Percentiles rank a stretch among this genome's conserved stretches.
These are phyloP conservation scores for Linnemannia hyalina DNA, from an alignment of 192 early-diverging fungal genomes.

Conservation along the genomic window DNA sequence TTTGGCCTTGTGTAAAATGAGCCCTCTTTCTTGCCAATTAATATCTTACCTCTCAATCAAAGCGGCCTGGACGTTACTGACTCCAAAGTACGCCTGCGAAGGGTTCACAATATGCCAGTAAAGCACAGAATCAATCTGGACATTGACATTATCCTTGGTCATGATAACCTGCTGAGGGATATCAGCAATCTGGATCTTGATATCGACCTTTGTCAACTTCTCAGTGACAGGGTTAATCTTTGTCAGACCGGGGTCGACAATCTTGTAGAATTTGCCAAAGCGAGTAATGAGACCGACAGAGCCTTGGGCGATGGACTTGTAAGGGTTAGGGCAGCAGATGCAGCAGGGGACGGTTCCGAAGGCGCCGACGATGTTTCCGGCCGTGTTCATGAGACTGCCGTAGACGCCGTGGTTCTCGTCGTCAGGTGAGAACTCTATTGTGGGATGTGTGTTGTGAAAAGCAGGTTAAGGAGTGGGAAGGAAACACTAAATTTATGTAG, in stretches of 20 bases:
- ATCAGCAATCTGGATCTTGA: constrained; percentile 58
- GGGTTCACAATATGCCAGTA: constrained; percentile 87
- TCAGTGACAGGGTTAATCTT: constrained; percentile 66
- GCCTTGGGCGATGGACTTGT: constrained; percentile 72
- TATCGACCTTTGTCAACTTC: constrained; percentile 50
- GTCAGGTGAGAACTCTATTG: constrained; percentile 55
- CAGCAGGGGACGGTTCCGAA: constrained; percentile 64
- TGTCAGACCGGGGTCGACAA: constrained; percentile 62
- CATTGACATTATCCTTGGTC: constrained; percentile 91
- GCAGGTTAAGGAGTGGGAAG: background rate
- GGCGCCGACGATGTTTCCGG: constrained; percentile 57
- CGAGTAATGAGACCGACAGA: constrained; percentile 72
- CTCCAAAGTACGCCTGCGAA: constrained; percentile 80
- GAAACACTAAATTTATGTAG: background rate
- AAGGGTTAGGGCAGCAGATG: constrained; percentile 73
- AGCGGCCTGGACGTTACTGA: constrained; percentile 81
- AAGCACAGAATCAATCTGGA: constrained; percentile 85
- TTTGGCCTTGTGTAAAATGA: background rate
- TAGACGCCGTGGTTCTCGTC: constrained; percentile 60
- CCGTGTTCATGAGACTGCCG: constrained; percentile 60
- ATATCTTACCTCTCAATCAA: constrained; percentile 77
- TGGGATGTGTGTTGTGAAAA: constrained; percentile 61
- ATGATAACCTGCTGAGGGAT: constrained; percentile 80
- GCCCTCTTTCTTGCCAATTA: background rate
- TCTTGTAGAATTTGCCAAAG: constrained; percentile 68